Conservation (phyloP, 805 yeast species). For the Peterozyma toletana region DNA sequence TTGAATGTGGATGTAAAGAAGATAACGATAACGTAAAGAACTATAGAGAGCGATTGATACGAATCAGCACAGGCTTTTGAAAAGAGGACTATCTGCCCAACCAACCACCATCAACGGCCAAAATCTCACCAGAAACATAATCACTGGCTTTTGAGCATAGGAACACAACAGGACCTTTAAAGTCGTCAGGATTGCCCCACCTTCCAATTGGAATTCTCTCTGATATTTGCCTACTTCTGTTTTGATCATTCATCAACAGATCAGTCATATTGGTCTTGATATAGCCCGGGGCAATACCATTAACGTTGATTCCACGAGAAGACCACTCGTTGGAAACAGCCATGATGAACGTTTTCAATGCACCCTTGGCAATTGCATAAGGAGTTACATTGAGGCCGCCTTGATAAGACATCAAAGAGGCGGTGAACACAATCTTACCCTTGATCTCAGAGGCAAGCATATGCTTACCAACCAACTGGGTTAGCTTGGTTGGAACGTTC, state of each 20-base stretch:
- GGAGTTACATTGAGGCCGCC: slow-evolving; percentile 31
- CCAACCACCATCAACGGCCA: slow-evolving; percentile 53
- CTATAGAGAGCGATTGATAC: no score
- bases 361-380: slow-evolving; percentile 36
- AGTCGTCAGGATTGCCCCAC: slow-evolving; percentile 43
- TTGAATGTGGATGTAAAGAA: no score
- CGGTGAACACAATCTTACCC: slow-evolving; percentile 36
- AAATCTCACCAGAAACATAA: slow-evolving; percentile 43
- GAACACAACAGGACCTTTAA: slow-evolving; percentile 34
- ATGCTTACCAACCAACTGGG: slow-evolving; percentile 28
- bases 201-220: slow-evolving; percentile 36
- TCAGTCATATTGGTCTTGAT: slow-evolving; percentile 38
- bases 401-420: slow-evolving; percentile 31
- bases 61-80: no score
- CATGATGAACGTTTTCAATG: slow-evolving; percentile 26
- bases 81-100: slow-evolving; percentile 26
- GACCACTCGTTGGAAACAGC: slow-evolving; percentile 39
- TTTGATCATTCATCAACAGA: slow-evolving; percentile 18
- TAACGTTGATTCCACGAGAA: slow-evolving; percentile 33
- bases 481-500: slow-evolving; percentile 26
- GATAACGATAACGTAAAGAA: no score
- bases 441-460: slow-evolving; percentile 22
- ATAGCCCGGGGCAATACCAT: slow-evolving; percentile 44
- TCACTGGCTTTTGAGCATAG: slow-evolving; percentile 43
- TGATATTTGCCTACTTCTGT: slow-evolving; percentile 19